These are phyloP conservation scores for Periconia sp. DNA, from an alignment of 2,329 filamentous ascomycete species.

Conservation along the genomic window DNA sequence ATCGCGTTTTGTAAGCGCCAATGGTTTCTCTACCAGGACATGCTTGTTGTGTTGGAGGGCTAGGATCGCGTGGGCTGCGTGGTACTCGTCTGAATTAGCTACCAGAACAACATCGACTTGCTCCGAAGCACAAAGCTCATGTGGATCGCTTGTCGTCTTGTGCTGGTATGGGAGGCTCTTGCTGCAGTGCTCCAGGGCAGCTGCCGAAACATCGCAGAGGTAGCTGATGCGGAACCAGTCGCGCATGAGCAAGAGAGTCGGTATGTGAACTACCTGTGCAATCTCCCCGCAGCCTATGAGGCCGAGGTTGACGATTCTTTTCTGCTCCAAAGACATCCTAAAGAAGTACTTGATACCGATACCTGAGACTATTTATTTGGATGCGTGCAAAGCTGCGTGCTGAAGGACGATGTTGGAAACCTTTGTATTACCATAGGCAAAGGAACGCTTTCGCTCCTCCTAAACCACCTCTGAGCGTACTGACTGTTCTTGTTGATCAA, in stretches of 20 bases:
- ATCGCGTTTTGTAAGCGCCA: constrained; percentile 57
- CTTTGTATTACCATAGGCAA: too few relatives aligned
- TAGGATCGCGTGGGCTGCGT: constrained; percentile 58
- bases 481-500: too few relatives aligned
- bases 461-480: too few relatives aligned
- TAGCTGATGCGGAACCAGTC: constrained; percentile 54
- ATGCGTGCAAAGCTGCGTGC: neutral
- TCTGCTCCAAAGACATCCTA: neutral
- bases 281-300: constrained; percentile 42
- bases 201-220: constrained; percentile 60
- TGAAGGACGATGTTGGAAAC: neutral
- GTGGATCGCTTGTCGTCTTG: constrained; percentile 44
- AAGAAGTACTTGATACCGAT: neutral
- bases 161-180: constrained; percentile 34
- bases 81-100: constrained; percentile 60
- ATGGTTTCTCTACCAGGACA: constrained; percentile 66
- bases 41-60: constrained; percentile 62
- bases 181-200: constrained; percentile 49
- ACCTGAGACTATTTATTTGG: too few relatives aligned
- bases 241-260: constrained; percentile 48
- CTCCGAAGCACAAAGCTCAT: constrained; percentile 50
- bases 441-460: too few relatives aligned
- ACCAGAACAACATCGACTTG: constrained; percentile 63
- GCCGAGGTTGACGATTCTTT: constrained; percentile 3
- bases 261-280: constrained; percentile 61